Evolutionary conservation across 257 asterid species (phyloP).

Genomic region (Capsicum baccatum): DNA sequence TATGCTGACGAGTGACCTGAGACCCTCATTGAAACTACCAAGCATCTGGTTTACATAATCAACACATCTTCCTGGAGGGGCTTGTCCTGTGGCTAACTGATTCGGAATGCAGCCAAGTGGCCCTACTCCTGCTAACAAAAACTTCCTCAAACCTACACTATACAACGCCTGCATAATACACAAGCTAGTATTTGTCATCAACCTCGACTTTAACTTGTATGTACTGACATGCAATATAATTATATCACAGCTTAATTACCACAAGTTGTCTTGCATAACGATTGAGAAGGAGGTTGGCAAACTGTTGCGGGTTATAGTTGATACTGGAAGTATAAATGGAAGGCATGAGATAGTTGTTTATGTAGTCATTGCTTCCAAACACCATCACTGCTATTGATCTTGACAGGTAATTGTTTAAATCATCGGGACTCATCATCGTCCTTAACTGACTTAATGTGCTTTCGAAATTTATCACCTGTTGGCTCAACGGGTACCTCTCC

Average conservation of each 20-base stretch:
- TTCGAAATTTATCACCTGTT: slow-evolving; percentile 83
- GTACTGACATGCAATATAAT: neutral
- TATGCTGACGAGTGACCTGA: slow-evolving; percentile 51
- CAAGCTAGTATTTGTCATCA: neutral
- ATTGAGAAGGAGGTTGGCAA: slow-evolving; percentile 73
- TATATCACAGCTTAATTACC: slow-evolving; percentile 8
- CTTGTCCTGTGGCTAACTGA: slow-evolving; percentile 74
- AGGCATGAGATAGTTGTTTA: slow-evolving; percentile 88
- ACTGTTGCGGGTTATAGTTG: slow-evolving; percentile 70
- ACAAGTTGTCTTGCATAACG: slow-evolving; percentile 76
- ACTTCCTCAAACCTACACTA: slow-evolving; percentile 74
- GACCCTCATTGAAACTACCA: slow-evolving; percentile 72
- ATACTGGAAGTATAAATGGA: slow-evolving; percentile 62
- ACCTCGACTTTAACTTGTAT: neutral
- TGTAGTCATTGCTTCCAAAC: slow-evolving; percentile 93
- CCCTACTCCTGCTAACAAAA: slow-evolving; percentile 70
- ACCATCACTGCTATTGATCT: slow-evolving; percentile 64
- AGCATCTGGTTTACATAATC: slow-evolving; percentile 80
- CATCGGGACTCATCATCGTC: slow-evolving; percentile 48
- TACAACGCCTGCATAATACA: slow-evolving; percentile 52
- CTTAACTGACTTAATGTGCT: slow-evolving; percentile 64
- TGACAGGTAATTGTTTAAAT: slow-evolving; percentile 53
- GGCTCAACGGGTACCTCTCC: slow-evolving; percentile 69
- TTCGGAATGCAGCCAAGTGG: slow-evolving; percentile 91
- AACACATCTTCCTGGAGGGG: slow-evolving; percentile 72